Evolutionary conservation across 148 eudicot species (phyloP), one percentile per base, ranked within the genome.

Genomic region (Arctostaphylos glauca): DNA sequence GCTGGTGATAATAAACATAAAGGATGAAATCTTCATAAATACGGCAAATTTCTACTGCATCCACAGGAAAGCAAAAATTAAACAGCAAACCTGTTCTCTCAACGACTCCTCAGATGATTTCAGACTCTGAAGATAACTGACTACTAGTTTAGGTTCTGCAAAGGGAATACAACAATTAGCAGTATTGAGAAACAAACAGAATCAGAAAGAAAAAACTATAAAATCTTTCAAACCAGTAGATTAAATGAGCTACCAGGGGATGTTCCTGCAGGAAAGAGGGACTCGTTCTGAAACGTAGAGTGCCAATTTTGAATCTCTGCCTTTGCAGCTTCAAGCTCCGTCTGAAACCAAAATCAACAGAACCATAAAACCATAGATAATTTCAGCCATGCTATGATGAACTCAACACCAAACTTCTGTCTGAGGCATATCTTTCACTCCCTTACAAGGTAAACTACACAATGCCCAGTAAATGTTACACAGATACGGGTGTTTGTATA

Each of bases 231-330:
- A 81, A 80, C 66, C 18, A 19, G 14, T 6, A 14, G 7, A 76
- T 5, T 6, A 56, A 60, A 76, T 83, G 53, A 86, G 92, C 58
- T 68, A 94, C 99, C 98, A 82, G 92, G 96, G 78, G 87, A 84
- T 74, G 92, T 82, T 74, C 96, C 96, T 58, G 89, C 74, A 76
- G 97, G 93, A 84, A 94, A 86, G 84, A 89, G 90, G 76, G 94
- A 84, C 89, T 94, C 99, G 50, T 89, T 92, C 84, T 93, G 93
- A 86, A 94, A 96, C 62, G 96, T 85, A 77, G 91, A 88, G 88
- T 89, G 94, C 98, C 99, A 96, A 83, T 90, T 91, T 85, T 92
- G 94, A 84, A 96, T 90, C 87, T 94, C 98, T 19, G 96, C 88
- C 85, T 93, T 93, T 66, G 96, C 91, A 80, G 85, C 92, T 91